Conservation (phyloP, 2,329 filamentous ascomycete genomes). For the Trichoderma afroharzianum region DNA sequence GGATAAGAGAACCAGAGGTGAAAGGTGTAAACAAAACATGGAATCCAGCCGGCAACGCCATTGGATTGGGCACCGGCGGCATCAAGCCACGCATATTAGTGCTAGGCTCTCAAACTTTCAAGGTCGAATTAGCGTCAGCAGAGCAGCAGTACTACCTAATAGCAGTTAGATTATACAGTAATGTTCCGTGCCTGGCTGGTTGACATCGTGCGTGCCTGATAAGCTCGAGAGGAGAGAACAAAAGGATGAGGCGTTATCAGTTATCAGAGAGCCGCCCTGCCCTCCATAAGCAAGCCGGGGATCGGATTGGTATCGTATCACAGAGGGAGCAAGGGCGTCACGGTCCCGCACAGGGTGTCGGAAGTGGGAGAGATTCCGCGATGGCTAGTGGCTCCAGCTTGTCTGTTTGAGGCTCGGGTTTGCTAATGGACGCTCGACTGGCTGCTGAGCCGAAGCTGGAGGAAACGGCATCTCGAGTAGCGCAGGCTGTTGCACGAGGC, state of each 20-base stretch:
- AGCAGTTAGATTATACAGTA: not conserved
- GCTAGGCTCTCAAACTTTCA: not conserved
- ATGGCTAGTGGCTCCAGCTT: not conserved
- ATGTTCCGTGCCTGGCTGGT: not conserved
- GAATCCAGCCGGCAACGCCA: not conserved
- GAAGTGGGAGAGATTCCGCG: not conserved
- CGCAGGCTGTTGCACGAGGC: not conserved
- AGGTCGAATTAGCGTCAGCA: not conserved
- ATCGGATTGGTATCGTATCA: conserved; percentile 7
- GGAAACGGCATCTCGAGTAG: not conserved
- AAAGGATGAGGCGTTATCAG: not conserved
- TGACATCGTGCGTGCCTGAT: not conserved
- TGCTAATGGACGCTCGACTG: not conserved
- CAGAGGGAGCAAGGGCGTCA: not conserved
- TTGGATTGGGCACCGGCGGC: conserved; percentile 6
- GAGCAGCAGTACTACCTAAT: not conserved
- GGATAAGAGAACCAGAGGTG: not conserved
- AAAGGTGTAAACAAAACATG: not conserved
- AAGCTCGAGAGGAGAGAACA: not conserved
- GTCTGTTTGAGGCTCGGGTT: not conserved
- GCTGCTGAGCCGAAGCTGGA: not conserved
- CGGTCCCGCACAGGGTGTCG: not conserved
- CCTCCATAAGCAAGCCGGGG: not conserved
- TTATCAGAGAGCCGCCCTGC: not conserved
- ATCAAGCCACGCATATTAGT: conserved; percentile 5